A percentile compares a stretch with the other conserved stretches of the same genome.
phyloP scores from a whole-genome alignment of 2,329 filamentous ascomycete genomes.

The Zalaria obscura region DNA sequence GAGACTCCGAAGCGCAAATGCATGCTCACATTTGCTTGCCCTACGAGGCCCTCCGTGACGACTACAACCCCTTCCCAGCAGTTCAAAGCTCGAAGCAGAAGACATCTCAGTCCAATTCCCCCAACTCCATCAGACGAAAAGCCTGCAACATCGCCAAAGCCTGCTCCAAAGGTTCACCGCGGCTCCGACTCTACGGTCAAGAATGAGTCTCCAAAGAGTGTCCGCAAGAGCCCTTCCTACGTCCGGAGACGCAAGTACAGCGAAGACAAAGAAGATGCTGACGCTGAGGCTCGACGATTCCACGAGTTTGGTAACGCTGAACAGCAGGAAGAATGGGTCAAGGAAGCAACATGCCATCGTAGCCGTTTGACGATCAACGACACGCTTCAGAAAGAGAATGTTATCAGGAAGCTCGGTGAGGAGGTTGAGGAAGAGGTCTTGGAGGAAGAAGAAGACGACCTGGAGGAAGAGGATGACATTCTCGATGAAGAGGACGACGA shows the following conservation, averaged over 20 bases:
- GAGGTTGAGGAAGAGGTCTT: constrained; percentile 85
- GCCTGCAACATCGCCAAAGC: constrained; percentile 17
- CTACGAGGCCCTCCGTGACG: constrained; percentile 33
- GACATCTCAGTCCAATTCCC: constrained; percentile 26
- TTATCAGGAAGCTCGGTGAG: constrained; percentile 69
- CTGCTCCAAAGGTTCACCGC: constrained; percentile 21
- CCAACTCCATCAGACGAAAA: constrained; percentile 7
- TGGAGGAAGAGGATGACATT: constrained; percentile 37
- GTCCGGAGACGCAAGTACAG: constrained; percentile 21
- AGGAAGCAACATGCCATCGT: constrained; percentile 48
- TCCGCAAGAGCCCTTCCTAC: constrained; percentile 22
- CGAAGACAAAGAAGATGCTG: constrained; percentile 25
- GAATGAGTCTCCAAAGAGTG: constrained; percentile 30
- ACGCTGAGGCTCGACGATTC: constrained; percentile 50
- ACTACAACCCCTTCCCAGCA: constrained; percentile 13
- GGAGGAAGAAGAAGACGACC: constrained; percentile 40
- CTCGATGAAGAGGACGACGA: constrained; percentile 31
- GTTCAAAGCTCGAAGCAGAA: constrained; percentile 13
- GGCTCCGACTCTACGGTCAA: constrained; percentile 37
- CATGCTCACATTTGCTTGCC: constrained; percentile 62
- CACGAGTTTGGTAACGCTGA: constrained; percentile 84
- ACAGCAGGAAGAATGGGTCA: constrained; percentile 80
- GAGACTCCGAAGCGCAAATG: constrained; percentile 39
- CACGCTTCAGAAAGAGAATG: constrained; percentile 78
- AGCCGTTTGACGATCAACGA: constrained; percentile 77